A percentile compares a stretch with the other conserved stretches of the same genome.
phyloP scores from a whole-genome alignment of 1,284 basidiomycete genomes.

The Trametes versicolor region DNA sequence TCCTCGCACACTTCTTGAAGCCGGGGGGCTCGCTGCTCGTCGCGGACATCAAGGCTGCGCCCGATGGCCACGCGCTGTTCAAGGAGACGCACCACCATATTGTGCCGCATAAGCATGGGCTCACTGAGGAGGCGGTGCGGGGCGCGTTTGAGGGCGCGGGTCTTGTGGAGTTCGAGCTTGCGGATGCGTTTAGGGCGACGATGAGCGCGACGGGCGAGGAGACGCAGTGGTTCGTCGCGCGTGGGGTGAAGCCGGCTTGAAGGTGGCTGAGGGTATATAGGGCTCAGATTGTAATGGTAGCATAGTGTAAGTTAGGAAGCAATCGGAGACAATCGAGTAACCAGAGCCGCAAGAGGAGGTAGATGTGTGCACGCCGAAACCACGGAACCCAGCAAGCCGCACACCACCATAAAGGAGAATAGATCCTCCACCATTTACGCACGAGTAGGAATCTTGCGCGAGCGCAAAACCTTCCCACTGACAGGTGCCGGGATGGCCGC shows the following conservation, averaged over 20 bases:
- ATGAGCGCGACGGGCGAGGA: conserved; percentile 31
- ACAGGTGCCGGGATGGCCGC: neutral
- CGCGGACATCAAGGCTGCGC: conserved; percentile 56
- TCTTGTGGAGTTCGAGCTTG: conserved; percentile 53
- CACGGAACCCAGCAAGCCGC: too few species aligned
- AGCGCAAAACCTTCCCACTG: conserved; percentile 5
- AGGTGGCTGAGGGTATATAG: neutral
- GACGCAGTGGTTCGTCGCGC: conserved; percentile 26
- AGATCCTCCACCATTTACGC: neutral
- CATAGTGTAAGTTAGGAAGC: too few species aligned
- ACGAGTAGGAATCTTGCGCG: neutral
- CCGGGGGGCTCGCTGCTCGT: conserved; percentile 70
- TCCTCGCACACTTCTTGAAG: conserved; percentile 64
- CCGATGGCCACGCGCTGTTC: conserved; percentile 36
- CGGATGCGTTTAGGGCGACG: conserved; percentile 46
- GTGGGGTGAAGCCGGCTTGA: conserved; percentile 20
- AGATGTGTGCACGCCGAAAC: too few species aligned
- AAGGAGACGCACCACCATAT: conserved; percentile 48
- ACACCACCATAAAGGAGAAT: too few species aligned
- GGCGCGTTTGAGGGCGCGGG: conserved; percentile 58
- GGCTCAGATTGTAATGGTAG: neutral
- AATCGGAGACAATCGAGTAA: too few species aligned
- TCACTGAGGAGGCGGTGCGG: conserved; percentile 57
- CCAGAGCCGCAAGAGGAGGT: too few species aligned
- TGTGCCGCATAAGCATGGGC: conserved; percentile 63